Conservation (phyloP, 2,329 filamentous ascomycete genomes). For the Teratosphaeria pseudoeucalypti region DNA sequence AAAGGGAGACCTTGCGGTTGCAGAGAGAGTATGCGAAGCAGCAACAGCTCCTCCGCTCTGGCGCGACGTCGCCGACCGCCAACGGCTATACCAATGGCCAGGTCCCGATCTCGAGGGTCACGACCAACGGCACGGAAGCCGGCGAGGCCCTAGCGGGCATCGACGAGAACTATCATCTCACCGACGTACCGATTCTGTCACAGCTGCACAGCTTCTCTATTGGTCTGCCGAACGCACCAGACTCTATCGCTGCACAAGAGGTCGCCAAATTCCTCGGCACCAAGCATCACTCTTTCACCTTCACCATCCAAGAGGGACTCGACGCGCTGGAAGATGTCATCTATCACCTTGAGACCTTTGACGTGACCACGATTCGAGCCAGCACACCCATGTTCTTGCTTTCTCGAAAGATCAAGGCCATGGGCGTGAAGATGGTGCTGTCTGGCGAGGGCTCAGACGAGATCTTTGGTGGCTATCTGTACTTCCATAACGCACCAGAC, state of each 20-base stretch:
- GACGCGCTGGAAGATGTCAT: slow-evolving; percentile 97
- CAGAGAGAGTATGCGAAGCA: slow-evolving; percentile 38
- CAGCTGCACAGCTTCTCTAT: slow-evolving; percentile 99
- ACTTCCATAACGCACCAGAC: slow-evolving; percentile 91
- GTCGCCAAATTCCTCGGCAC: slow-evolving; percentile 96
- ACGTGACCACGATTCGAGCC: slow-evolving; percentile 95
- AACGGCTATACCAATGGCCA: slow-evolving; percentile 33
- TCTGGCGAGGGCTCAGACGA: slow-evolving; percentile 95
- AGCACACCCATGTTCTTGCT: slow-evolving; percentile 98
- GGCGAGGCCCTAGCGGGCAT: slow-evolving; percentile 79
- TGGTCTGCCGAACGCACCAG: slow-evolving; percentile 82
- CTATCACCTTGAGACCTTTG: slow-evolving; percentile 93
- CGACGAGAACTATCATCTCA: slow-evolving; percentile 81
- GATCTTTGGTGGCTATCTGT: slow-evolving; percentile 96
- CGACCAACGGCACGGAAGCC: slow-evolving; percentile 35
- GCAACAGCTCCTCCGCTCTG: slow-evolving; percentile 29
- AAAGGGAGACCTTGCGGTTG: slow-evolving; percentile 60
- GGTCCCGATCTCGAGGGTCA: slow-evolving; percentile 18
- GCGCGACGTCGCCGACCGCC: slow-evolving; percentile 17
- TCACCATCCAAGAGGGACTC: slow-evolving; percentile 93
- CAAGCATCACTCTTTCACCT: slow-evolving; percentile 96
- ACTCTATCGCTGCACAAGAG: slow-evolving; percentile 82
- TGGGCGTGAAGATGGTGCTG: slow-evolving; percentile 99
- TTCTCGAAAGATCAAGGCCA: slow-evolving; percentile 97
- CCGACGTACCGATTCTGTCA: slow-evolving; percentile 80